Base-by-base conservation (phyloP, 2,329 filamentous ascomycete species). In the Aspergillus glaucus region DNA sequence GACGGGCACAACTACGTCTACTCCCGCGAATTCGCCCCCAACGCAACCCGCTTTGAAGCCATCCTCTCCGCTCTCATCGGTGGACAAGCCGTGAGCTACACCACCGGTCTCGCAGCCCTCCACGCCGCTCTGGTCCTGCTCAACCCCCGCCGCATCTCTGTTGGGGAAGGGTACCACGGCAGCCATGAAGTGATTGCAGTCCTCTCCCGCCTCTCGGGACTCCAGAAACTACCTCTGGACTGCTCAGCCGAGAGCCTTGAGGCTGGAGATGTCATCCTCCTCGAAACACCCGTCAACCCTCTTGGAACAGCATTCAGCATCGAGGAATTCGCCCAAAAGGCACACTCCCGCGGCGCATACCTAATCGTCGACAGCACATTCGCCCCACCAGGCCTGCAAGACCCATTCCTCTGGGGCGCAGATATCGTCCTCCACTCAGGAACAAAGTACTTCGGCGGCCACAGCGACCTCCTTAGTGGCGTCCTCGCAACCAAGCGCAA, bases 391-490 rank as follows among this genome's bases (percentile, higher is more conserved):
- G 88, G 88, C 19, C 74, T 97, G 52, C 85, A 88, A 64, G 87
- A 95, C 62, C 90, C 92, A 0, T 91, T 95, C 59, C 63, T 66
- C 22, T 85, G 79, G 65, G 90, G 88, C 39, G 89, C 86, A 28
- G 91, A 96, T 69, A 71, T 90, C 3, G 81, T 95, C 19, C 86
- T 96, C 87, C 92, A 97, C 71, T 85, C 80, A 45, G 92, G 89
- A 4, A 95, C 90, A 14, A 97, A 96, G 77, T 97, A 96, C 70
- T 80, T 97, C 56, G 92, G 92, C 22, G 92, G 92, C 0, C 92
- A 97, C 71, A 91, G 85, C 56, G 92, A 97, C 70, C 79, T 96
- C 80, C 80, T 97, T 6, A 93, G 88, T 63, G 92, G 92, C 24
- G 84, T 93, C 24, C 71, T 97, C 36, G 80, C 82, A 0, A 77